phyloP scores from a whole-genome alignment of 257 asterid genomes.

The Nicotiana tabacum region DNA sequence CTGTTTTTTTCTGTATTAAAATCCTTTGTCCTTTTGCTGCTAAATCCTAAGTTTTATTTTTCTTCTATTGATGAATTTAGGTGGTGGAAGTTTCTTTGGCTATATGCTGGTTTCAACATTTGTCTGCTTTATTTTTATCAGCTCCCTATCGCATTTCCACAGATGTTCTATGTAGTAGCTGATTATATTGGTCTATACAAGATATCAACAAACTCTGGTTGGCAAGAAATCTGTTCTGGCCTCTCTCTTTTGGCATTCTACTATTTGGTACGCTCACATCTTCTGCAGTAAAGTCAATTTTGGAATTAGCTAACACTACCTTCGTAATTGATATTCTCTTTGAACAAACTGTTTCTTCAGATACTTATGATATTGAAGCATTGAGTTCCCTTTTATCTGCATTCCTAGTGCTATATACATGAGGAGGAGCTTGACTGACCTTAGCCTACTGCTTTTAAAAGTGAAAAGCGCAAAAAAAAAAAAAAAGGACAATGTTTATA shows the following conservation, averaged over 20 bases:
- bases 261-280: constrained; percentile 67
- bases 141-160: constrained; percentile 69
- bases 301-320: constrained; percentile 7
- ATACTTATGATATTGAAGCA: background rate
- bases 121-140: constrained; percentile 77
- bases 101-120: constrained; percentile 71
- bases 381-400: background rate
- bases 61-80: constrained; percentile 39
- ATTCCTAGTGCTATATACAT: background rate
- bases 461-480: background rate
- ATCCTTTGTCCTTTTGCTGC: constrained; percentile 18
- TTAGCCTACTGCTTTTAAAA: background rate
- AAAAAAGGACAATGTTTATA: background rate
- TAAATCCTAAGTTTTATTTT: constrained; percentile 32
- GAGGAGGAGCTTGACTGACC: background rate
- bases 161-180: constrained; percentile 34
- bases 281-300: constrained; percentile 18
- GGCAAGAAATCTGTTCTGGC: constrained; percentile 78
- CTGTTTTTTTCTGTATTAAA: background rate
- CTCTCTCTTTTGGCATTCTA: constrained; percentile 72
- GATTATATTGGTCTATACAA: constrained; percentile 68
- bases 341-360: background rate
- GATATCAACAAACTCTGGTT: constrained; percentile 53
- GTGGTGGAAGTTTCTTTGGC: constrained; percentile 97
- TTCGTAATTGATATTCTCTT: background rate